Evolutionary conservation across 148 eudicot species (phyloP).

Genomic region (Hydrangea macrophylla): DNA sequence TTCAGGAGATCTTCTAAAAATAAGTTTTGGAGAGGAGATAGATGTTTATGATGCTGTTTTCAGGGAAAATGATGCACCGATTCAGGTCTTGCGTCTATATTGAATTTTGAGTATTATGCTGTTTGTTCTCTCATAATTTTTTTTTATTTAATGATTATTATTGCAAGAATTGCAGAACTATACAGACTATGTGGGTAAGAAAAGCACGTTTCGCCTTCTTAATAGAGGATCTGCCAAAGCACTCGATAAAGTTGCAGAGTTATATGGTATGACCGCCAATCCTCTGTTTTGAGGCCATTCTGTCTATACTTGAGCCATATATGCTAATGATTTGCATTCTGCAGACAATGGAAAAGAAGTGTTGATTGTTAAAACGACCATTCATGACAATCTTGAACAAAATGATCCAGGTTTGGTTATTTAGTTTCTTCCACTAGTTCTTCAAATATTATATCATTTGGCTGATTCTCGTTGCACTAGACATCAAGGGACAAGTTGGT

Average conservation of each 20-base stretch:
- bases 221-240: slow-evolving; percentile 99
- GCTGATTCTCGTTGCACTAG: neutral
- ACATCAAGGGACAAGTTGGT: neutral
- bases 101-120: neutral
- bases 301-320: slow-evolving; percentile 2
- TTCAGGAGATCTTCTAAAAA: slow-evolving; percentile 91
- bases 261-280: slow-evolving; percentile 65
- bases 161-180: slow-evolving; percentile 60
- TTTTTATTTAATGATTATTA: neutral
- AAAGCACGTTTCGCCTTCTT: slow-evolving; percentile 94
- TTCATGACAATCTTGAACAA: slow-evolving; percentile 97
- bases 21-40: slow-evolving; percentile 88
- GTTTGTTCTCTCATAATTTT: neutral
- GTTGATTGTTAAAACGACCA: slow-evolving; percentile 83
- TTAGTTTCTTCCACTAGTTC: neutral
- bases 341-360: slow-evolving; percentile 94
- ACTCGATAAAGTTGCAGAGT: slow-evolving; percentile 95
- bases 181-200: slow-evolving; percentile 82
- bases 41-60: slow-evolving; percentile 83
- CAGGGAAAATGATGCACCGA: slow-evolving; percentile 95
- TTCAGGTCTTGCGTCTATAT: slow-evolving; percentile 48
- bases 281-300: slow-evolving; percentile 13
- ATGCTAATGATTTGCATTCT: slow-evolving; percentile 19
- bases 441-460: neutral
- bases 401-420: slow-evolving; percentile 78